phyloP scores from a whole-genome alignment of 345 rosid genomes.

The Atalantia buxifolia region DNA sequence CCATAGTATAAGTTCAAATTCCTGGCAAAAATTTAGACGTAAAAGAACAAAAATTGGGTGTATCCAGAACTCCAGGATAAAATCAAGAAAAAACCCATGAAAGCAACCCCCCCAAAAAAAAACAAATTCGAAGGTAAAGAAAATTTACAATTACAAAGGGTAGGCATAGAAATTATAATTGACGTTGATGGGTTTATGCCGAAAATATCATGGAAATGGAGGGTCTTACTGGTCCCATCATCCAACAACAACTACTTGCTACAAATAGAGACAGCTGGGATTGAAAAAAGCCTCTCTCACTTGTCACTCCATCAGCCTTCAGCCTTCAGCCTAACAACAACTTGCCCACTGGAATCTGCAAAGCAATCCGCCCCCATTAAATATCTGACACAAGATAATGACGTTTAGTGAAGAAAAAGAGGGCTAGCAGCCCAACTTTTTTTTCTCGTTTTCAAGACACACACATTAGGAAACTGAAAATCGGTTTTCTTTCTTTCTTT shows the following conservation, averaged over 20 bases:
- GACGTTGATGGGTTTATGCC: conserved; percentile 59
- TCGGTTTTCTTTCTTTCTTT: background rate
- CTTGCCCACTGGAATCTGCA: conserved; percentile 36
- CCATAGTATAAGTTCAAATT: background rate
- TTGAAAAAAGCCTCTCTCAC: conserved; percentile 28
- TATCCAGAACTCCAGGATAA: conserved; percentile 21
- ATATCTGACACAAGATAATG: conserved; percentile 36
- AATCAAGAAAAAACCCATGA: conserved; percentile 9
- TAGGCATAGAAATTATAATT: conserved; percentile 42
- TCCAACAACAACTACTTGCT: conserved; percentile 36
- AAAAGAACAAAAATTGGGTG: conserved; percentile 30
- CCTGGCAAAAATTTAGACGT: conserved; percentile 11
- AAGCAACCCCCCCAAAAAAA: conserved; percentile 7
- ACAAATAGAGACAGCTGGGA: conserved; percentile 35
- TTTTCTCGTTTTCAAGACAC: background rate
- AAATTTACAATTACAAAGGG: conserved; percentile 32
- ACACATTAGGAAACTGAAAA: background rate
- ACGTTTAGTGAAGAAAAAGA: conserved; percentile 4
- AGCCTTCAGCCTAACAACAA: conserved; percentile 17
- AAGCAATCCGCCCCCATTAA: conserved; percentile 28
- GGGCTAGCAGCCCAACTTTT: background rate
- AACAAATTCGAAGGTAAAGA: background rate
- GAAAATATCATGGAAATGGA: conserved; percentile 32
- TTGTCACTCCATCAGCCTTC: background rate
- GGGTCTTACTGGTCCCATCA: conserved; percentile 49